Evolutionary conservation across 78 protist genomes (phyloP).

Genomic region (Dictyostelium firmibasis): DNA sequence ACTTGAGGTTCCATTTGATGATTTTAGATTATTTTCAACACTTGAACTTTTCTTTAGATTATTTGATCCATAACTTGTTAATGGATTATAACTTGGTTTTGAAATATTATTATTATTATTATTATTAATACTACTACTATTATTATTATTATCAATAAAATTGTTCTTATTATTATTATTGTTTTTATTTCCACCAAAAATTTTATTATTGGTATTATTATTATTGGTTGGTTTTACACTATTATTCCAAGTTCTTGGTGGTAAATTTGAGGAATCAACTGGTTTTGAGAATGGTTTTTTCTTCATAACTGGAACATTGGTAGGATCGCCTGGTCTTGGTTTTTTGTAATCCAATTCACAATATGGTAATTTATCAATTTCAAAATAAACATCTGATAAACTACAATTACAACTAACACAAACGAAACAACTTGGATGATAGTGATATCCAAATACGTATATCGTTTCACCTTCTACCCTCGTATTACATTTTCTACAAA

Average conservation of each 20-base stretch:
- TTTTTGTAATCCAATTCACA: conserved; percentile 63
- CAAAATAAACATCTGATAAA: conserved; percentile 33
- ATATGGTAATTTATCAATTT: conserved; percentile 58
- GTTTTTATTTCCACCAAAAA: not conserved
- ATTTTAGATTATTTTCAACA: not conserved
- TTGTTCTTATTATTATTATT: not conserved
- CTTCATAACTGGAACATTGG: not conserved
- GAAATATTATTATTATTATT: not conserved
- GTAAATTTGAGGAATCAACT: not conserved
- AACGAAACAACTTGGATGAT: conserved; percentile 47
- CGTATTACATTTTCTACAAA: conserved; percentile 60
- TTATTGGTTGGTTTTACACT: not conserved
- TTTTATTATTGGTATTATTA: not conserved
- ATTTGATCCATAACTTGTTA: not conserved
- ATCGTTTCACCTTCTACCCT: conserved; percentile 37
- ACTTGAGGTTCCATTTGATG: not conserved
- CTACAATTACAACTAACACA: conserved; percentile 30
- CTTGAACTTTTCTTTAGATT: not conserved
- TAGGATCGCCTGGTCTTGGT: conserved; percentile 41
- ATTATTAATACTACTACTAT: not conserved
- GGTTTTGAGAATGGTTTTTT: conserved; percentile 1
- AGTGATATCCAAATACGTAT: conserved; percentile 54
- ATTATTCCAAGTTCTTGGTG: not conserved
- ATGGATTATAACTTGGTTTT: not conserved
- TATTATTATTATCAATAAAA: not conserved